Percentiles rank a stretch among this genome's conserved stretches.
Evolutionary conservation across 257 asterid species (phyloP).

Genomic region (Linderniella brevidens): DNA sequence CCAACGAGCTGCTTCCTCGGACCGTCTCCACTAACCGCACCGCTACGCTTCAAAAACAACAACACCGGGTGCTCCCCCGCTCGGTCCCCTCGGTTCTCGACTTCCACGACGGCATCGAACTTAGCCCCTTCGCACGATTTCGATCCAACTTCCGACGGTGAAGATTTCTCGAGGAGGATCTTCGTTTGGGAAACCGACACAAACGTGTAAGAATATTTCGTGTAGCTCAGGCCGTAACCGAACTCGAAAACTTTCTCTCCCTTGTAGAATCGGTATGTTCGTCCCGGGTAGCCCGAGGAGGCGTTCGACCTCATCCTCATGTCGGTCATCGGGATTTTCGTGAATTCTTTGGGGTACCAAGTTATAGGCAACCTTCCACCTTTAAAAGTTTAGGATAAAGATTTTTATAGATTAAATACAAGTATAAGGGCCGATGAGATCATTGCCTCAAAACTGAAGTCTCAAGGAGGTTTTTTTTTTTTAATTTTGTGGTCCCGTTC

Average conservation of each 20-base stretch:
- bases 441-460: too few relatives aligned
- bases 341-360: conserved; percentile 3
- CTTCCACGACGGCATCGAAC: neutral
- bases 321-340: conserved; percentile 3
- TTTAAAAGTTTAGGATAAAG: neutral
- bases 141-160: neutral
- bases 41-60: neutral
- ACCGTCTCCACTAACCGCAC: neutral
- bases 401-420: too few relatives aligned
- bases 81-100: neutral
- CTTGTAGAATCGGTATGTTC: neutral
- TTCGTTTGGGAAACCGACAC: neutral
- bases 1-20: conserved; percentile 1
- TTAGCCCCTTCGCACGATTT: neutral
- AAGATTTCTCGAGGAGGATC: neutral
- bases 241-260: conserved; percentile 3
- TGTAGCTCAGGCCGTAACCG: conserved; percentile 4
- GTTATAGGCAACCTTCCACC: conserved; percentile 5
- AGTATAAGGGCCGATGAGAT: too few relatives aligned
- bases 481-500: too few relatives aligned
- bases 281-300: conserved; percentile 3
- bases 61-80: conserved; percentile 5
- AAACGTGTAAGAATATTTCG: conserved; percentile 1
- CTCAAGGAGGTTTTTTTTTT: too few relatives aligned
- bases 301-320: conserved; percentile 4